Base-by-base conservation (phyloP, 345 rosid genomes). In the Gossypium raimondii region DNA sequence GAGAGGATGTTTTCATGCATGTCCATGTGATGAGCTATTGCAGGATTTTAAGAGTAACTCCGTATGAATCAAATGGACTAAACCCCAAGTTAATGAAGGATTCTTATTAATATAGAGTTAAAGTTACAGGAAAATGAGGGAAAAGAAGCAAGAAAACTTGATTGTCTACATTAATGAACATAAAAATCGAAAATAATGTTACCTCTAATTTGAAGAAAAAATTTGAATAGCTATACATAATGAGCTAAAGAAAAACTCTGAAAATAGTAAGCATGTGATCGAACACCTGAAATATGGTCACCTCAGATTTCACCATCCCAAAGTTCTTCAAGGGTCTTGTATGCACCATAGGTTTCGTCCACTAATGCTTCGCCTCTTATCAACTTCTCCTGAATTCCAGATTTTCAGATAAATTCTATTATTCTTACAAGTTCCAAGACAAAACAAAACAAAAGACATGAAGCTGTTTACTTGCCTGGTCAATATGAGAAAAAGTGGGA, bases 351-450 rank as follows among this genome's bases (percentile, higher is more conserved):
- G 14, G 82, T 81, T 73, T 84, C 79, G 38, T 81, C 81, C 61
- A 65, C 79, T 4, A 83, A 84, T 0, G 27, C 74, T 22, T 13
- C 52, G 34, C 81, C 91, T 75, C 60, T 63, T 24, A 81, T 13
- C 5, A 88, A 20, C 80, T 78, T 84, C 78, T 71, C 89, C 89
- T 86, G 83, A 82, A 81, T 41, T 22, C 13, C 17, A 44, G 43
- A 58, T 18, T 34, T 45, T 67, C 29, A 20, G 52, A 66, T 43
- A 13, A 18, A 64, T n/a, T n/a, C 43, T 11, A 43, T n/a, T 43
- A 17, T n/a, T 3, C 20, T 13, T 12, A 2, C 9, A 25, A 16
- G 17, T 7, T 41, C 6, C 10, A 34, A 7, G 11, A 20, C 14
- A 16, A 14, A 5, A 13, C 0, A 25, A n/a, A 38, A 20, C 2